Evolutionary conservation across 2,329 filamentous ascomycete species (phyloP), one percentile per base, ranked within the genome.

Genomic region (Trichoderma koningii): DNA sequence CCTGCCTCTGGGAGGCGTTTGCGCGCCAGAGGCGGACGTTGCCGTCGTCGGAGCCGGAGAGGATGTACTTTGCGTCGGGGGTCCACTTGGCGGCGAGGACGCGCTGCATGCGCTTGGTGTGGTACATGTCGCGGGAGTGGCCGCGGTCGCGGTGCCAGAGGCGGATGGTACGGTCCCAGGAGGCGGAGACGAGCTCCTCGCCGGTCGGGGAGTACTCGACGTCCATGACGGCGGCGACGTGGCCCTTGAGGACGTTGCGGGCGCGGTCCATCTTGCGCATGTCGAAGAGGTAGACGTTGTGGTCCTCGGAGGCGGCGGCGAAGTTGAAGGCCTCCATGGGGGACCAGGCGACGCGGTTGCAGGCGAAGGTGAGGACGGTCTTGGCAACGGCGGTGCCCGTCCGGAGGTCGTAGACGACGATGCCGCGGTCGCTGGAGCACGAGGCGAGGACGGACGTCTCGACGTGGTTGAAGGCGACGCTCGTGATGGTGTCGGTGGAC

Each of bases 241-340:
- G 92, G 71, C 94, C 92, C 76, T 94, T 95, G 62, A 96, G 83
- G 9, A 97, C 88, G 74, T 98, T 97, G 67, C 96, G 80, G 0
- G 94, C 92, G 68, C 92, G 88, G 70, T 91, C 88, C 76, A 97
- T 89, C 74, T 92, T 94, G 71, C 95, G 87, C 86, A 96, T 96
- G 77, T 99, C 95, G 73, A 99, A 99, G 67, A 97, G 85, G 69
- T 82, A 82, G 69, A 90, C 85, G 76, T 96, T 96, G 80, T 97
- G 94, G 73, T 98, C 95, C 81, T 99, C 95, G 71, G 91, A 96
- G 14, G 92, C 95, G 34, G 93, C 88, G 17, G 93, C 94, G 73
- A 98, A 89, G 79, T 98, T 97, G 82, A 96, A 96, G 7, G 93
- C 91, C 77, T 97, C 93, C 89, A 97, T 95, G 0, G 95, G 95